Base-by-base conservation (phyloP, 768 basidiomycete genomes). In the Tricholoma bakamatsutake region DNA sequence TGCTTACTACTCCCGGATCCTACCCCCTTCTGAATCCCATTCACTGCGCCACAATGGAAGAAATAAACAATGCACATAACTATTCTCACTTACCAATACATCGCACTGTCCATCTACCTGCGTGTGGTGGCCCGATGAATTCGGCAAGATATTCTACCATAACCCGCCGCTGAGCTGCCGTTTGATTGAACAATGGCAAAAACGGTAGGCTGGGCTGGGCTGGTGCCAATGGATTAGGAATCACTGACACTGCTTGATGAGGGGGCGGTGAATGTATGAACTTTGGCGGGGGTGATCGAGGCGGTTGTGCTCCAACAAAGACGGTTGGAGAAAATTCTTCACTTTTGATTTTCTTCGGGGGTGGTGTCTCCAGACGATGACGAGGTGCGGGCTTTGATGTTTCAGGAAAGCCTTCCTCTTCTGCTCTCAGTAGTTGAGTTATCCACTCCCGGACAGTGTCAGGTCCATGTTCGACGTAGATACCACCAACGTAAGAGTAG, bases 131-230 rank as follows among this genome's bases (percentile, higher is more conserved):
- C 40, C 88, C 88, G 30, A 72, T 70, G 60, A 85, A 84, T 47
- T 74, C 68, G 5, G 84, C 80, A 11, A 74, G 71, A 61, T 88
- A 90, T 50, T 82, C 78, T 8, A 88, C 79, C 18, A 68, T 72
- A 56, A 88, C 73, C 45, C 84, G 77, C 39, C 87, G 80, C 61
- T 88, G 87, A 46, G 74, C 69, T 43, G 86, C 86, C 2, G 80
- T 82, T 69, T 90, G 84, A 66, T 90, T 90, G 69, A 90, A 90
- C 30, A 86, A 64, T 0, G 88, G 83, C 37, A 90, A 69, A 67
- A 85, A 88, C 12, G 87, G 81, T 15, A 81, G 66, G 51, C 75
- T 71, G 2, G 83, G 84, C 62, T 81, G 81, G n/a, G 83, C 84
- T 13, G 84, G 83, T 27, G 83, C 74, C 50, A 85, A 64, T 30